A percentile compares a stretch with the other conserved stretches of the same genome.
Conservation (phyloP, 2,329 filamentous ascomycete genomes). For the Trichoderma cornu-damae region DNA sequence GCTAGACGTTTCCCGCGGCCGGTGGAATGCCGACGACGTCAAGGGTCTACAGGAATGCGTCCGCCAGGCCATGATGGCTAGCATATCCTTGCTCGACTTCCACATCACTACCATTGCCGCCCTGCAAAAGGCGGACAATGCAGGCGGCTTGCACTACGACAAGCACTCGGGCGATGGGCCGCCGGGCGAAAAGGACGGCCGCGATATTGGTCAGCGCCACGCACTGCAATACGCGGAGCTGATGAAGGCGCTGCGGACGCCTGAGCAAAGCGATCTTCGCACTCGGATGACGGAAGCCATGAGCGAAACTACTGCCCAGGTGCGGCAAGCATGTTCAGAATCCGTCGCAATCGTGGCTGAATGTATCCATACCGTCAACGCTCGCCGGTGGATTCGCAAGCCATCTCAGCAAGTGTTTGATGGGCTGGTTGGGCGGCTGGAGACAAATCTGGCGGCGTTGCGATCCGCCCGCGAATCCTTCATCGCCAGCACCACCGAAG, state of each 20-base stretch:
- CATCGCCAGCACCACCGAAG: slow-evolving; percentile 35
- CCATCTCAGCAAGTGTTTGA: slow-evolving; percentile 24
- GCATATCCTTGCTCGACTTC: slow-evolving; percentile 39
- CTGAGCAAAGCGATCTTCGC: slow-evolving; percentile 33
- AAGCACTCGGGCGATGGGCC: neutral
- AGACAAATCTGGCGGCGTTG: slow-evolving; percentile 27
- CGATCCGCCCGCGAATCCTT: slow-evolving; percentile 26
- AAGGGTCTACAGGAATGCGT: slow-evolving; percentile 33
- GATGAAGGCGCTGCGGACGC: slow-evolving; percentile 34
- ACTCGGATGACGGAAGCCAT: slow-evolving; percentile 33
- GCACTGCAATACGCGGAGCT: slow-evolving; percentile 32
- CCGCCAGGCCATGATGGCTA: slow-evolving; percentile 33
- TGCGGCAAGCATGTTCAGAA: slow-evolving; percentile 24
- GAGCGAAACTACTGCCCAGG: slow-evolving; percentile 27
- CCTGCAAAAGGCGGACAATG: slow-evolving; percentile 22
- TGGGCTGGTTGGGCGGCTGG: slow-evolving; percentile 21
- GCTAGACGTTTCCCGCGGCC: slow-evolving; percentile 42
- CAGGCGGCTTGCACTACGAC: neutral
- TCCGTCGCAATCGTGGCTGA: slow-evolving; percentile 25
- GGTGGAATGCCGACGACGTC: slow-evolving; percentile 43
- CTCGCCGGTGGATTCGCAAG: slow-evolving; percentile 29
- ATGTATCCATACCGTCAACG: slow-evolving; percentile 29
- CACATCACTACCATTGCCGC: slow-evolving; percentile 31
- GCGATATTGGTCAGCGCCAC: slow-evolving; percentile 26
- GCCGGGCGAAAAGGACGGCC: slow-evolving; percentile 19